Conservation (phyloP, 225 moss, liverwort and hornwort species). For the Rhytidiadelphus loreus region DNA sequence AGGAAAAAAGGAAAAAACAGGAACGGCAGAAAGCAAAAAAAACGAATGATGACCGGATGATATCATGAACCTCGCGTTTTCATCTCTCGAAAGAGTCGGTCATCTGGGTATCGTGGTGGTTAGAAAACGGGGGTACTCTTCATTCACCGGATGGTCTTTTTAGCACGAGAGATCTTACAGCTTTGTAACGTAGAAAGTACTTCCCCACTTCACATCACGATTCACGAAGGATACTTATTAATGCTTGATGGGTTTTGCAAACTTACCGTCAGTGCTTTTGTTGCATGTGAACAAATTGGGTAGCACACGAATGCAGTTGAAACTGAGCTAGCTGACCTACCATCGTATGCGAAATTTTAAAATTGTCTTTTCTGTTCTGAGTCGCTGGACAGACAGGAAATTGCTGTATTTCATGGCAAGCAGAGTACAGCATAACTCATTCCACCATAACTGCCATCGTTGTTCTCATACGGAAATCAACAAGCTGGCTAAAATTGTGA, state of each 20-base stretch:
- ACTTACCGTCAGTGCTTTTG: not conserved
- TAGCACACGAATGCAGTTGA: constrained; percentile 4
- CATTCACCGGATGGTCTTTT: not conserved
- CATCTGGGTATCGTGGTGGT: not conserved
- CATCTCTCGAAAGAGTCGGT: not conserved
- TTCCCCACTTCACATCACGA: not conserved
- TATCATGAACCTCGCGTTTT: not conserved
- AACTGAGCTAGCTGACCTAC: not conserved
- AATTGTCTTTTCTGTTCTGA: not conserved
- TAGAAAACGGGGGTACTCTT: not conserved
- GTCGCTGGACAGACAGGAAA: not conserved
- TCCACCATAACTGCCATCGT: constrained; percentile 9
- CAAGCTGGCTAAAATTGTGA: constrained; percentile 3
- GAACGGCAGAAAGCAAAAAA: not conserved
- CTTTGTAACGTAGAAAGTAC: not conserved
- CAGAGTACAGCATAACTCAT: not conserved
- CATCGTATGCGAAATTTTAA: not conserved
- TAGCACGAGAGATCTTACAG: not conserved
- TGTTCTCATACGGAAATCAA: not conserved
- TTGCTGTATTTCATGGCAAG: not conserved
- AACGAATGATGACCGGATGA: not conserved
- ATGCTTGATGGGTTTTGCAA: not conserved
- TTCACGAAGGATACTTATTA: not conserved
- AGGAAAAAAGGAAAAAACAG: not conserved
- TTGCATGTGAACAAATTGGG: not conserved